These are phyloP conservation scores for Colletotrichum sojae DNA, from an alignment of 2,329 filamentous ascomycete genomes.

Conservation along the genomic window DNA sequence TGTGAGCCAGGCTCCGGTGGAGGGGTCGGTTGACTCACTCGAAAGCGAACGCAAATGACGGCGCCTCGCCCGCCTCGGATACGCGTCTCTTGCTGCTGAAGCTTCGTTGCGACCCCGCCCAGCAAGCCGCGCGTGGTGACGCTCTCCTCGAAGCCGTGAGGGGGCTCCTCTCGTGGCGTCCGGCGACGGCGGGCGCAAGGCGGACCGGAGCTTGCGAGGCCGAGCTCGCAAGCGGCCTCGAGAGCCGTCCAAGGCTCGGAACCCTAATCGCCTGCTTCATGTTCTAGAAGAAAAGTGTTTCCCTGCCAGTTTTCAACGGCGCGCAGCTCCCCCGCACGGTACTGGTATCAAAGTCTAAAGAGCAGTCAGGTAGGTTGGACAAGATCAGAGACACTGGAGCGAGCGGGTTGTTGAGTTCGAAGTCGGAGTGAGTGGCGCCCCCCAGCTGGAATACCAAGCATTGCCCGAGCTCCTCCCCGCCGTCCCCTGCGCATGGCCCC, in stretches of 20 bases:
- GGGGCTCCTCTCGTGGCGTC: conserved; percentile 3
- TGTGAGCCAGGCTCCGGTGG: neutral
- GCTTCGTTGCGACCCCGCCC: neutral
- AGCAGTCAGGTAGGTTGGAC: neutral
- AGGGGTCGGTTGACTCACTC: conserved; percentile 46
- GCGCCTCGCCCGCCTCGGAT: conserved; percentile 42
- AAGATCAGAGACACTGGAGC: neutral
- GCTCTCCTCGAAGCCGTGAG: neutral
- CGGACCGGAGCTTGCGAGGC: conserved; percentile 10
- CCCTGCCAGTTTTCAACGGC: conserved; percentile 10
- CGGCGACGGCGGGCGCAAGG: conserved; percentile 4
- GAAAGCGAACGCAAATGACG: conserved; percentile 57
- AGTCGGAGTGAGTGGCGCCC: neutral
- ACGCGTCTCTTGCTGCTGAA: conserved; percentile 39
- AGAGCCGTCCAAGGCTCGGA: conserved; percentile 24
- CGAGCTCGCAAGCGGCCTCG: conserved; percentile 23
- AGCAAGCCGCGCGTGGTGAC: neutral
- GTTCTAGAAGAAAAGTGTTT: neutral
- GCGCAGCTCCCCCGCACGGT: conserved; percentile 13
- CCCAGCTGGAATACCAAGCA: neutral
- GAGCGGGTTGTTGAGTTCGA: conserved; percentile 11
- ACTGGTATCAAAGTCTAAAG: conserved; percentile 4
- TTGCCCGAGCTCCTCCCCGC: conserved; percentile 17
- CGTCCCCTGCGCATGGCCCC: conserved; percentile 15
- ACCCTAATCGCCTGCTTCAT: conserved; percentile 27